phyloP scores from a whole-genome alignment of 2,329 filamentous ascomycete species.

The Epichloe sp. region DNA sequence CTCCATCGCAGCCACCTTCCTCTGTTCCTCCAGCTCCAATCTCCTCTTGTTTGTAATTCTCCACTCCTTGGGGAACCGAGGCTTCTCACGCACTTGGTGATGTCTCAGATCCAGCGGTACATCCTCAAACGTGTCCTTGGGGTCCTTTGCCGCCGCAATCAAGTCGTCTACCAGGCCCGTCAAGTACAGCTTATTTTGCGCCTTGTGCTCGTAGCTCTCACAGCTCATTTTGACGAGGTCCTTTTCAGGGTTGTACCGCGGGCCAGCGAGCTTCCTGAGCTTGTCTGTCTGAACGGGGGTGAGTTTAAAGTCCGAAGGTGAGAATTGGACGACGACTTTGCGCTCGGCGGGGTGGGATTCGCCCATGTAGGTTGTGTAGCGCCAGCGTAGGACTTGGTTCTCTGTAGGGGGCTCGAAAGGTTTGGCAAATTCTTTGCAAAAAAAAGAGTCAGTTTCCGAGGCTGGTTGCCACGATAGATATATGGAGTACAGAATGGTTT shows the following conservation, averaged over 20 bases:
- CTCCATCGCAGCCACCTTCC: constrained; percentile 35
- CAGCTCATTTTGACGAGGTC: constrained; percentile 79
- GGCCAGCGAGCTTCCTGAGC: constrained; percentile 73
- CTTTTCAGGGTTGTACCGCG: constrained; percentile 75
- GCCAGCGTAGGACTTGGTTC: constrained; percentile 70
- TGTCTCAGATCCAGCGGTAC: constrained; percentile 83
- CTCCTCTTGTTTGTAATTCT: constrained; percentile 58
- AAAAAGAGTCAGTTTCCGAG: not conserved
- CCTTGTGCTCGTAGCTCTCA: constrained; percentile 76
- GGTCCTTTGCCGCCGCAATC: constrained; percentile 63
- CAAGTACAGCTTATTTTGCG: constrained; percentile 95
- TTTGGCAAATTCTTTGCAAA: constrained; percentile 57
- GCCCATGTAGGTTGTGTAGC: constrained; percentile 93
- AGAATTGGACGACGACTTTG: constrained; percentile 92
- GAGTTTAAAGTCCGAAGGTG: constrained; percentile 57
- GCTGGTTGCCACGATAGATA: too few species aligned
- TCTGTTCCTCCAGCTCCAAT: constrained; percentile 47
- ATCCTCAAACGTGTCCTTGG: constrained; percentile 72
- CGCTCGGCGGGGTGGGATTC: constrained; percentile 81
- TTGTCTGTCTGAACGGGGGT: constrained; percentile 58
- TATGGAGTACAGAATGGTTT: not conserved
- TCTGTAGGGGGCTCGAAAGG: constrained; percentile 63
- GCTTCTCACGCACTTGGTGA: constrained; percentile 54
- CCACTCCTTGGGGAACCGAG: constrained; percentile 74
- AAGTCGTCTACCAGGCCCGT: constrained; percentile 64